These are phyloP conservation scores for Neohortaea acidophila DNA, from an alignment of 495 filamentous ascomycete genomes.

Conservation along the genomic window DNA sequence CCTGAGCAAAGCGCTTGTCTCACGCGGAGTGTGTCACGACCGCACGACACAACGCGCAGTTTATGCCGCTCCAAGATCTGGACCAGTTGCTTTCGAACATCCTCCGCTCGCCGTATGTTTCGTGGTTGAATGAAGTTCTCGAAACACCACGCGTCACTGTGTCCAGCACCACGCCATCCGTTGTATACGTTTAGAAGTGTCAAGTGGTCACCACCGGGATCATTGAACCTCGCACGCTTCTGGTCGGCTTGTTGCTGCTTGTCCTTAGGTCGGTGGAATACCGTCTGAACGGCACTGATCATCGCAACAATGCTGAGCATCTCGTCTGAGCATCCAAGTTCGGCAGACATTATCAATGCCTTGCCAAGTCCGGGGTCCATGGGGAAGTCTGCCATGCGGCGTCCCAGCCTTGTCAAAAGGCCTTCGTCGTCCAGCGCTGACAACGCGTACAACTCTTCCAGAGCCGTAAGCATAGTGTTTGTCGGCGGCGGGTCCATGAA, in stretches of 20 bases:
- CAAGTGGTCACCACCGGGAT: conserved; percentile 84
- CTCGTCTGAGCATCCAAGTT: conserved; percentile 82
- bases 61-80: conserved; percentile 85
- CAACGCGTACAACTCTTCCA: conserved; percentile 88
- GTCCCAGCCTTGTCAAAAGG: conserved; percentile 75
- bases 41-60: conserved; percentile 69
- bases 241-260: conserved; percentile 93
- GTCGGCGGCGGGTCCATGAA: conserved; percentile 98
- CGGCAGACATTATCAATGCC: conserved; percentile 72
- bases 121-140: conserved; percentile 96
- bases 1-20: conserved; percentile 85
- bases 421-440: conserved; percentile 93
- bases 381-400: conserved; percentile 97
- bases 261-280: conserved; percentile 92
- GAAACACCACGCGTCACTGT: conserved; percentile 79
- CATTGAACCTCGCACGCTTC: conserved; percentile 95
- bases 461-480: conserved; percentile 90
- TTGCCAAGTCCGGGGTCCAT: conserved; percentile 85
- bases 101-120: conserved; percentile 71
- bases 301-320: conserved; percentile 90
- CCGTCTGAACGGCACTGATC: conserved; percentile 57
- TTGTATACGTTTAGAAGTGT: conserved; percentile 96
- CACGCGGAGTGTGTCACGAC: conserved; percentile 70
- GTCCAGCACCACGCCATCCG: conserved; percentile 71
- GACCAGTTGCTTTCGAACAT: conserved; percentile 80